Base-by-base conservation (phyloP, 768 basidiomycete species). In the Xerocomus brunneocitrinus region DNA sequence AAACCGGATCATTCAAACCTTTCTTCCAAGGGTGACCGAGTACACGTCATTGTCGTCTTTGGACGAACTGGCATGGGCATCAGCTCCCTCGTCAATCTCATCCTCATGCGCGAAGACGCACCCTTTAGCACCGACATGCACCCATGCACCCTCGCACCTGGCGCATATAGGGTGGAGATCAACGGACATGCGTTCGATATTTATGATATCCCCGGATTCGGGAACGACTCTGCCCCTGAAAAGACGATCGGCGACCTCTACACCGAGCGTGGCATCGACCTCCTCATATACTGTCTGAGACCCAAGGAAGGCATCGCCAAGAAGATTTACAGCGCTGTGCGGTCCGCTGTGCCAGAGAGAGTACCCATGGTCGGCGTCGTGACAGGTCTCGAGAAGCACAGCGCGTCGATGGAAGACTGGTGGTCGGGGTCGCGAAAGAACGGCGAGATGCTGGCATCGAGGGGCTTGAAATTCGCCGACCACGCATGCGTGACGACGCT, bases 401-500 rank as follows among this genome's bases (percentile, higher is more conserved):
- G 58, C 40, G 36, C 35, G 30, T 47, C 63, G 53, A 69, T 69
- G 67, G 67, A 68, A 13, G 54, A 52, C 31, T 71, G 57, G 74
- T 75, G 74, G 74, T 50, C 62, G 0, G 65, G 65, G 4, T 1
- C 40, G 8, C 46, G 47, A 30, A 61, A 56, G 55, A 78, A 78
- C 34, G 63, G 71, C 10, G 58, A 59, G n/a, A 58, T 56, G 25
- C 74, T 78, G 48, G 55, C 58, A 30, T 47, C 52, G 7, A 58
- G 71, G 35, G 66, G 66, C 14, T 70, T 78, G 57, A 55, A 62
- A 9, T 75, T 75, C 25, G 59, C 58, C 31, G 75, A 71, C 9
- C 69, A 74, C 41, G 77, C 73, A 1, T 78, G 77, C 59, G 66
- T 77, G 59, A 76, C 75, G 32, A 71, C 74, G 24, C 50, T 69